These are phyloP conservation scores for Cnidoscolus chayamansa DNA, from an alignment of 441 rosid species.

Conservation along the genomic window DNA sequence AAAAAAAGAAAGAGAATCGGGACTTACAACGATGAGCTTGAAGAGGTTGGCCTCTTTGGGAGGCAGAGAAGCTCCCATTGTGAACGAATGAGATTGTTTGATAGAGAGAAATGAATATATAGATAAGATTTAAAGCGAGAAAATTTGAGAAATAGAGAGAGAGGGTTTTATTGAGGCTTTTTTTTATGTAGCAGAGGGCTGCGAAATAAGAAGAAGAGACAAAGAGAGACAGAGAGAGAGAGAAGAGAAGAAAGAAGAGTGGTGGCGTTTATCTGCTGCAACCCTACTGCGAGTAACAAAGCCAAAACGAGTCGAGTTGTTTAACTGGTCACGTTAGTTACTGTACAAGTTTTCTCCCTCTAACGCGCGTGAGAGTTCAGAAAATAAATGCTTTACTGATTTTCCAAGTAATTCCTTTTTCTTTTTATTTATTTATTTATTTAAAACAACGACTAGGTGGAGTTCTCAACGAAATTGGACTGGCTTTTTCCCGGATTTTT, in stretches of 20 bases:
- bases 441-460: too few relatives aligned
- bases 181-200: not conserved
- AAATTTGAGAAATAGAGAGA: not conserved
- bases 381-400: too few relatives aligned
- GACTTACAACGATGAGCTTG: conserved; percentile 98
- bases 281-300: conserved; percentile 60
- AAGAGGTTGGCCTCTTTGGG: conserved; percentile 99
- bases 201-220: not conserved
- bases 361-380: too few relatives aligned
- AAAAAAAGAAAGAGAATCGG: conserved; percentile 29
- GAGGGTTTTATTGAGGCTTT: not conserved
- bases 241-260: conserved; percentile 13
- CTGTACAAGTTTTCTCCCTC: not conserved
- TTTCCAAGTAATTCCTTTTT: too few relatives aligned
- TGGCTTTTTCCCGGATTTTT: too few relatives aligned
- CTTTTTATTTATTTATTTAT: too few relatives aligned
- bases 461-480: too few relatives aligned
- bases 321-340: not conserved
- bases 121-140: not conserved
- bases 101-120: not conserved
- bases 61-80: conserved; percentile 98
- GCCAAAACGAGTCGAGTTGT: conserved; percentile 5
- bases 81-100: not conserved
- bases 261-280: conserved; percentile 81
- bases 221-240: not conserved